These are phyloP conservation scores for Metschnikowia noctiluminum DNA, from an alignment of 805 yeast species.

Conservation along the genomic window DNA sequence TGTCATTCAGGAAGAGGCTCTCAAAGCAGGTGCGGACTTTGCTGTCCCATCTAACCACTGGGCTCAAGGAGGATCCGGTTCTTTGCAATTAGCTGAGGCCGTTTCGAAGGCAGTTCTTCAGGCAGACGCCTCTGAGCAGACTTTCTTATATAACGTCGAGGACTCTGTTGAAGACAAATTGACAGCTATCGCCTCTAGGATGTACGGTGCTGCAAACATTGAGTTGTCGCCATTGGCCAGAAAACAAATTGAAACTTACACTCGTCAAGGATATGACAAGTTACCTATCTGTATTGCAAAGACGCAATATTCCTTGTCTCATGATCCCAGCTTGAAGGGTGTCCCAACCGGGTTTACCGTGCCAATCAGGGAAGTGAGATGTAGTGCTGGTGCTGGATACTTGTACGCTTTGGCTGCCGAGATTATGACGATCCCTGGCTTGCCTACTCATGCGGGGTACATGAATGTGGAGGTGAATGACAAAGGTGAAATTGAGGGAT, in stretches of 20 bases:
- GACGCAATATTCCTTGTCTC: slow-evolving; percentile 94
- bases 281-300: slow-evolving; percentile 96
- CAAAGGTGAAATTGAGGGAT: slow-evolving; percentile 88
- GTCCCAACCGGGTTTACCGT: slow-evolving; percentile 92
- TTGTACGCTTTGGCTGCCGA: slow-evolving; percentile 95
- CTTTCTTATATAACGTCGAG: slow-evolving; percentile 66
- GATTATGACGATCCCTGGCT: slow-evolving; percentile 95
- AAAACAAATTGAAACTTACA: slow-evolving; percentile 75
- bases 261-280: slow-evolving; percentile 83
- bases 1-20: slow-evolving; percentile 73
- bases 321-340: slow-evolving; percentile 89
- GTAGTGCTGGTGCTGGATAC: slow-evolving; percentile 95
- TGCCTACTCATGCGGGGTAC: slow-evolving; percentile 94
- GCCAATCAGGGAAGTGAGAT: slow-evolving; percentile 92
- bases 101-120: slow-evolving; percentile 66
- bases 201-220: slow-evolving; percentile 90
- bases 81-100: slow-evolving; percentile 77
- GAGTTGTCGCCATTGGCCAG: slow-evolving; percentile 82
- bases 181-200: slow-evolving; percentile 70
- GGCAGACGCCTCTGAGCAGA: slow-evolving; percentile 24
- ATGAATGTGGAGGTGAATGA: slow-evolving; percentile 95
- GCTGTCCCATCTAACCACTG: slow-evolving; percentile 92
- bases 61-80: slow-evolving; percentile 95
- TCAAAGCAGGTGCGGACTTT: slow-evolving; percentile 88
- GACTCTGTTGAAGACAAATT: slow-evolving; percentile 78